Evolutionary conservation across 2,329 filamentous ascomycete species (phyloP), one percentile per base, ranked within the genome.

Genomic region (Sclerotinia nivalis): DNA sequence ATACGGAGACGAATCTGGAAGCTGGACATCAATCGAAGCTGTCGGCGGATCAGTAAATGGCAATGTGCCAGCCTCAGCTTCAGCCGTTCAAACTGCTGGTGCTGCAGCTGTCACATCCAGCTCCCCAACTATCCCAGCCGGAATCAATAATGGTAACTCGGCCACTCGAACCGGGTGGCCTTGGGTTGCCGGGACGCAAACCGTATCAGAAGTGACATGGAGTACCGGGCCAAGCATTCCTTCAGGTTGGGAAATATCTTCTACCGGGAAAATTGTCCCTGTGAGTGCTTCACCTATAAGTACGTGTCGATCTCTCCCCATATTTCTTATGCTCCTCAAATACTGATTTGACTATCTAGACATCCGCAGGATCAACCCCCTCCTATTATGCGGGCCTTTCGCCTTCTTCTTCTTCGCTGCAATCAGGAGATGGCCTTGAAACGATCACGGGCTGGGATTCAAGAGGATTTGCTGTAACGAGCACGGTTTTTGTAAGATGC

Each of bases 11-110:
- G 87, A 85, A 50, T 90, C 86, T 61, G 96, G 96, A 61, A 87
- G 84, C 31, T 97, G 93, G 92, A 78, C 87, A 74, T 95, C 92
- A 62, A 98, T 99, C 80, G 81, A 87, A 75, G 89, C 95, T 67
- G 86, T 90, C n/a, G 93, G 89, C 73, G 96, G 96, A 72, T 80
- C 84, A 73, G 84, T 98, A 79, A 93, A 93, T 79, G 88, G 87
- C 43, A 91, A 88, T 70, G 85, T 70, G 81, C 73, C 72, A 50
- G 66, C 78, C 15, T 80, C 80, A 66, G 80, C 79, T 61, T 75
- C 78, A 25, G 76, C 79, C 55, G 81, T 84, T 50, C 79, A 81
- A 58, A 80, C 84, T 62, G 87, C 89, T 40, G 87, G 89, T n/a
- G 82, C 86, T 9, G 85, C 90, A 69, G 88, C 89, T 8, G 86